These are phyloP conservation scores for Pseudocercospora fijiensis DNA, from an alignment of 2,329 filamentous ascomycete species.

Conservation along the genomic window DNA sequence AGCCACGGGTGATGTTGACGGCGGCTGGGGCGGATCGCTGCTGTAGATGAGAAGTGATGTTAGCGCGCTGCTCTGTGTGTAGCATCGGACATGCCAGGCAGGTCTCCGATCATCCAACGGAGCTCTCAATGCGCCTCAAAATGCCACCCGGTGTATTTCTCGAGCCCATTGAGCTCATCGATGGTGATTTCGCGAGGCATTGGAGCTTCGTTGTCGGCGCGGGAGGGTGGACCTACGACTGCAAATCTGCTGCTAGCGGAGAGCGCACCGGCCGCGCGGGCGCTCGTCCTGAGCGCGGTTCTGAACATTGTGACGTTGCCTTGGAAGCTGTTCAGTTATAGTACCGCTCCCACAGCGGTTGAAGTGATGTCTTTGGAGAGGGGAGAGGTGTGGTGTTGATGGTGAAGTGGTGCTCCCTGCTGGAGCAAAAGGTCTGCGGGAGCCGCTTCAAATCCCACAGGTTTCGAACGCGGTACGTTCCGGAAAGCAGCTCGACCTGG, in stretches of 20 bases:
- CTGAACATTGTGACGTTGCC: conserved; percentile 75
- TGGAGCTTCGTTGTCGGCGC: conserved; percentile 48
- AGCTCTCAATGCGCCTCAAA: conserved; percentile 37
- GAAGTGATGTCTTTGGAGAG: conserved; percentile 26
- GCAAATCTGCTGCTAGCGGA: conserved; percentile 88
- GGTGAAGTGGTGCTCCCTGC: conserved; percentile 16
- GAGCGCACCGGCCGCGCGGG: conserved; percentile 90
- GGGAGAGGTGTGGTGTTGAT: conserved; percentile 30
- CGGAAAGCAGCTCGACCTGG: background rate
- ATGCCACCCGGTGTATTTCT: conserved; percentile 43
- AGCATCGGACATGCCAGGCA: conserved; percentile 27
- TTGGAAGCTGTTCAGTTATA: conserved; percentile 41
- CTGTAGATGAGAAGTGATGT: conserved; percentile 59
- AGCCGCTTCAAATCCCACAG: background rate
- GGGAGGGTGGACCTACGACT: conserved; percentile 70
- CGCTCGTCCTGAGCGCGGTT: conserved; percentile 95
- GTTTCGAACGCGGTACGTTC: background rate
- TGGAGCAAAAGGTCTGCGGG: background rate
- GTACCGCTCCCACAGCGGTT: conserved; percentile 36
- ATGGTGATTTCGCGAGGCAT: conserved; percentile 37
- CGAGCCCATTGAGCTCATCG: conserved; percentile 42
- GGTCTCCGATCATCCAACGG: conserved; percentile 39
- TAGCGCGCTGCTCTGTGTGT: conserved; percentile 44
- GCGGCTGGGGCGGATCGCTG: conserved; percentile 80
- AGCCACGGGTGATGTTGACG: conserved; percentile 76